Conservation (phyloP, 177 flowering plant species). For the Vitis hybrid region DNA sequence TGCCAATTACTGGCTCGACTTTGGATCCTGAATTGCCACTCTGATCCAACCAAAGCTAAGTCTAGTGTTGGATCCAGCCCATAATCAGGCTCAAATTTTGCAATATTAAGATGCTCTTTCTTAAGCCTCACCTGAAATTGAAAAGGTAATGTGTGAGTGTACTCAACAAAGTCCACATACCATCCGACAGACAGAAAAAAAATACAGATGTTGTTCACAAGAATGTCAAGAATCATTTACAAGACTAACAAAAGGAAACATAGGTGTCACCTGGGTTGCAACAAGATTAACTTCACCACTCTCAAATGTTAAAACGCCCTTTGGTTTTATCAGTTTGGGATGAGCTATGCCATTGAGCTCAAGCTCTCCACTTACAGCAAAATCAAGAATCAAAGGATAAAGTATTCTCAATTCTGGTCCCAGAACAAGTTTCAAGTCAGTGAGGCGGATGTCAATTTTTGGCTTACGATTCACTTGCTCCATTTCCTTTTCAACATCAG, state of each 20-base stretch:
- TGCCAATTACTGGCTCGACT: slow-evolving; percentile 98
- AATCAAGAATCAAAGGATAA: slow-evolving; percentile 95
- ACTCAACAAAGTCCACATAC: slow-evolving; percentile 8
- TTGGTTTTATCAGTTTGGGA: slow-evolving; percentile 90
- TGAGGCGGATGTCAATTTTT: slow-evolving; percentile 72
- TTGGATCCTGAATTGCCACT: slow-evolving; percentile 97
- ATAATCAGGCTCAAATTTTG: slow-evolving; percentile 95
- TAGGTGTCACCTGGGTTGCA: slow-evolving; percentile 78
- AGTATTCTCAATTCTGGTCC: slow-evolving; percentile 95
- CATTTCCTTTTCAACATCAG: slow-evolving; percentile 61
- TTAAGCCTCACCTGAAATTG: slow-evolving; percentile 84
- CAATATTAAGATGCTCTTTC: slow-evolving; percentile 82
- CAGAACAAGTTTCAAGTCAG: slow-evolving; percentile 78
- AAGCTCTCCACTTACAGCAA: slow-evolving; percentile 94
- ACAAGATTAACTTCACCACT: slow-evolving; percentile 98
- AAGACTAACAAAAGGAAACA: background rate
- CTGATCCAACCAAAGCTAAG: slow-evolving; percentile 95
- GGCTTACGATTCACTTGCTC: slow-evolving; percentile 67
- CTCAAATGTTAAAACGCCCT: slow-evolving; percentile 85
- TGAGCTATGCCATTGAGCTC: slow-evolving; percentile 91
- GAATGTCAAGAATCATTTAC: background rate
- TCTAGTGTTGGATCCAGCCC: slow-evolving; percentile 93
- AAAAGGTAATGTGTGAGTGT: slow-evolving; percentile 8
- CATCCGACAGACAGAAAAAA: slow-evolving; percentile 2
- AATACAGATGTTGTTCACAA: background rate